phyloP scores from a whole-genome alignment of 2,329 filamentous ascomycete genomes.

The Beauveria australis region DNA sequence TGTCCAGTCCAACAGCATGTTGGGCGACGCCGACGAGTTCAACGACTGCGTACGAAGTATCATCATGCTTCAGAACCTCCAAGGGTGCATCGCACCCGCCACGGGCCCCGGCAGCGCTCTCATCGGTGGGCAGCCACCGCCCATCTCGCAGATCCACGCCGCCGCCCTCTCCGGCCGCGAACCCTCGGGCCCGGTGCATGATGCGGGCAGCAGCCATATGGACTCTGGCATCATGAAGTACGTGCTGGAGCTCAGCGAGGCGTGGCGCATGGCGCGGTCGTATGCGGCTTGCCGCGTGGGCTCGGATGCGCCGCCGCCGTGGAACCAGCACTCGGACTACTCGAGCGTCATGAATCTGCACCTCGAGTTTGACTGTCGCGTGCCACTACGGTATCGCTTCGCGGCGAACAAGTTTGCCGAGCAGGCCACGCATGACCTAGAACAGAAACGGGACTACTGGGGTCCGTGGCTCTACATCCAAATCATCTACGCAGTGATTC shows the following conservation, averaged over 20 bases:
- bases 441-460: slow-evolving; percentile 41
- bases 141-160: slow-evolving; percentile 10
- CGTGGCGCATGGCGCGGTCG: slow-evolving; percentile 37
- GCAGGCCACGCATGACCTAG: slow-evolving; percentile 30
- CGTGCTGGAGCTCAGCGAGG: slow-evolving; percentile 33
- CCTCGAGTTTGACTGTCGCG: slow-evolving; percentile 43
- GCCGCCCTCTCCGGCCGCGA: slow-evolving; percentile 3
- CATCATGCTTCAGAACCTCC: slow-evolving; percentile 33
- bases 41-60: slow-evolving; percentile 33
- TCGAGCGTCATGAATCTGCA: slow-evolving; percentile 40
- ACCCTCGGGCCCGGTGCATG: background rate
- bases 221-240: slow-evolving; percentile 37
- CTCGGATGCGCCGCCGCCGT: slow-evolving; percentile 28
- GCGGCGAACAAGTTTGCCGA: slow-evolving; percentile 38
- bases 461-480: slow-evolving; percentile 44
- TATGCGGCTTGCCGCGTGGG: slow-evolving; percentile 39
- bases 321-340: slow-evolving; percentile 44
- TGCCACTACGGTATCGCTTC: slow-evolving; percentile 43
- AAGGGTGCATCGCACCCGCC: slow-evolving; percentile 21
- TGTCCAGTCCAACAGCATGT: slow-evolving; percentile 14
- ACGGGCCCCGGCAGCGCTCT: slow-evolving; percentile 4
- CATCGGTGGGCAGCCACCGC: slow-evolving; percentile 8
- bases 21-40: slow-evolving; percentile 17
- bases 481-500: slow-evolving; percentile 43
- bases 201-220: slow-evolving; percentile 7